Conservation (phyloP, 2,329 filamentous ascomycete genomes). For the Cercospora sesami region DNA sequence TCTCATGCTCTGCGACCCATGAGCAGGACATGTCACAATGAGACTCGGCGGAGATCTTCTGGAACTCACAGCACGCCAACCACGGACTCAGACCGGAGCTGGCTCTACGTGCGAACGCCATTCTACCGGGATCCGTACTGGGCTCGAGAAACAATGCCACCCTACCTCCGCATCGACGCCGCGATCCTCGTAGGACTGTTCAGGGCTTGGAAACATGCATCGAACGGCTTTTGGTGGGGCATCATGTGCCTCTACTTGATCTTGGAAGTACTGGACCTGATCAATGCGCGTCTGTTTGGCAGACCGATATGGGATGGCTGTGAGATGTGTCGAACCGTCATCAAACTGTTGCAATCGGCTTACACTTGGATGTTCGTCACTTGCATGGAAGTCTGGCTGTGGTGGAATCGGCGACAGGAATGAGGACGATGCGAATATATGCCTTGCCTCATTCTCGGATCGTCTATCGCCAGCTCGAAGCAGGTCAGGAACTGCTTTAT, state of each 20-base stretch:
- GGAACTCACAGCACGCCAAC: background rate
- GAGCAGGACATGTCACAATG: background rate
- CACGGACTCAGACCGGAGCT: background rate
- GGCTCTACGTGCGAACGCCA: background rate
- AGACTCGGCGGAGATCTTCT: background rate
- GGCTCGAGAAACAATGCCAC: background rate
- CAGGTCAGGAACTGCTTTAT: background rate
- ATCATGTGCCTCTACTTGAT: background rate
- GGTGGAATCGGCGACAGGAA: background rate
- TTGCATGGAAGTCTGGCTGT: background rate
- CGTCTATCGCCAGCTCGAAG: background rate
- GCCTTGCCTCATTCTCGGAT: background rate
- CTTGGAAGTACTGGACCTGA: constrained; percentile 1
- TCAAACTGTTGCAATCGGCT: background rate
- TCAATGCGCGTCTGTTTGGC: background rate
- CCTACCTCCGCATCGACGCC: background rate
- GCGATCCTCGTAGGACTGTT: background rate
- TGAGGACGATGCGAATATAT: background rate
- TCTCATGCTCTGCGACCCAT: background rate
- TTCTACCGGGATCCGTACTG: background rate
- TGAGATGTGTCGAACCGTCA: background rate
- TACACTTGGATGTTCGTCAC: background rate
- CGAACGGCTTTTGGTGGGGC: background rate
- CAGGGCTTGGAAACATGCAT: background rate
- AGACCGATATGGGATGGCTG: background rate